Conservation (phyloP, 441 rosid species). For the Gossypium trilobum region DNA sequence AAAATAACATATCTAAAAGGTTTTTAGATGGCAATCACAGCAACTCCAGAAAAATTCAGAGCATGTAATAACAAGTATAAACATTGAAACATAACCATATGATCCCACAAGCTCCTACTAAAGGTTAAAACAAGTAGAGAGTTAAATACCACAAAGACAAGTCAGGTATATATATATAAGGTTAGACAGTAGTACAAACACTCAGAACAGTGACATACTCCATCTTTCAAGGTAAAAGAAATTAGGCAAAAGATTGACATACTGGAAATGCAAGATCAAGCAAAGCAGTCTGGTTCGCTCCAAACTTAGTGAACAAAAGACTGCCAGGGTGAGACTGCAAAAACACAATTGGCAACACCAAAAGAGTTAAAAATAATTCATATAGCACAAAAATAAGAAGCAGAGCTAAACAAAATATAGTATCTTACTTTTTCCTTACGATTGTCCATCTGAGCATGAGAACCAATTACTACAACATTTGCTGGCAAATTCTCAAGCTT, state of each 20-base stretch:
- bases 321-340: conserved; percentile 92
- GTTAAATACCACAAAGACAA: background rate
- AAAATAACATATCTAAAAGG: background rate
- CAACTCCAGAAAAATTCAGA: background rate
- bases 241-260: conserved; percentile 22
- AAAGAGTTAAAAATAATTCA: conserved; percentile 3
- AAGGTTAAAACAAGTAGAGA: background rate
- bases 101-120: background rate
- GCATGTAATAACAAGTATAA: background rate
- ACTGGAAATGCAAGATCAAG: conserved; percentile 94
- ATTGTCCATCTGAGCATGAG: conserved; percentile 78
- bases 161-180: background rate
- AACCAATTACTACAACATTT: conserved; percentile 73
- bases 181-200: background rate
- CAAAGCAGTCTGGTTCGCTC: conserved; percentile 88
- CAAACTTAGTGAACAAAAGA: conserved; percentile 89
- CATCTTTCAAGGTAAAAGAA: background rate
- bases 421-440: conserved; percentile 86
- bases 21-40: background rate
- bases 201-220: background rate
- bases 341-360: conserved; percentile 1
- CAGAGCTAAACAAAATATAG: conserved; percentile 8
- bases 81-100: background rate
- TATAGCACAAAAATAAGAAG: background rate
- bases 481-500: conserved; percentile 77